A percentile compares a stretch with the other conserved stretches of the same genome.
Evolutionary conservation across 1,139 yeast species (phyloP).

Genomic region (Lodderomyces oxycetoniae): DNA sequence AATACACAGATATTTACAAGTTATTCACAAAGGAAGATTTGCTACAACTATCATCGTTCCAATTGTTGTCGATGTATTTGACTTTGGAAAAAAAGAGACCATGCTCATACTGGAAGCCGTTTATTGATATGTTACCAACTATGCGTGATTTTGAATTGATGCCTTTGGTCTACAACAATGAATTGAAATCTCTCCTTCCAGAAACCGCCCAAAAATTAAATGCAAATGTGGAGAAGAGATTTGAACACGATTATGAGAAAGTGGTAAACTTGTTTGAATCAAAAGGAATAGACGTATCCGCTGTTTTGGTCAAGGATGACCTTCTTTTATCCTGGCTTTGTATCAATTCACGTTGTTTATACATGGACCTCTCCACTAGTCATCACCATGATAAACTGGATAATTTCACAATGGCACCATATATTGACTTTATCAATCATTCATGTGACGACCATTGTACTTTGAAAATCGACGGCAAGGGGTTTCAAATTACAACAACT

Average conservation of each 20-base stretch:
- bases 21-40: constrained; percentile 26
- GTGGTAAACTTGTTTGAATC: constrained; percentile 23
- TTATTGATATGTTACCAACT: constrained; percentile 53
- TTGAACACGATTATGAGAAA: constrained; percentile 31
- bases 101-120: constrained; percentile 61
- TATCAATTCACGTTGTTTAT: constrained; percentile 87
- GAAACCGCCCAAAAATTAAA: constrained; percentile 30
- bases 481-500: constrained; percentile 49
- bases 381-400: constrained; percentile 42
- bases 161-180: constrained; percentile 51
- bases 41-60: constrained; percentile 39
- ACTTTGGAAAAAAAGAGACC: constrained; percentile 41
- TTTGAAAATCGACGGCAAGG: constrained; percentile 42
- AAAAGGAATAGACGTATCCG: constrained; percentile 10
- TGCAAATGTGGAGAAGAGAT: constrained; percentile 32
- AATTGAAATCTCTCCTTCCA: constrained; percentile 36
- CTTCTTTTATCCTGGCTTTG: constrained; percentile 78
- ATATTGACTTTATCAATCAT: constrained; percentile 85
- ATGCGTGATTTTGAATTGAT: constrained; percentile 42
- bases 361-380: constrained; percentile 61
- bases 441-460: constrained; percentile 50
- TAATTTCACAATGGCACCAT: constrained; percentile 88
- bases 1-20: constrained; percentile 31
- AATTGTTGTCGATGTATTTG: constrained; percentile 45
- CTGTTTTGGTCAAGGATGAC: constrained; percentile 12